These are phyloP conservation scores for Fraxinus americana DNA, from an alignment of 257 asterid genomes.

Conservation along the genomic window DNA sequence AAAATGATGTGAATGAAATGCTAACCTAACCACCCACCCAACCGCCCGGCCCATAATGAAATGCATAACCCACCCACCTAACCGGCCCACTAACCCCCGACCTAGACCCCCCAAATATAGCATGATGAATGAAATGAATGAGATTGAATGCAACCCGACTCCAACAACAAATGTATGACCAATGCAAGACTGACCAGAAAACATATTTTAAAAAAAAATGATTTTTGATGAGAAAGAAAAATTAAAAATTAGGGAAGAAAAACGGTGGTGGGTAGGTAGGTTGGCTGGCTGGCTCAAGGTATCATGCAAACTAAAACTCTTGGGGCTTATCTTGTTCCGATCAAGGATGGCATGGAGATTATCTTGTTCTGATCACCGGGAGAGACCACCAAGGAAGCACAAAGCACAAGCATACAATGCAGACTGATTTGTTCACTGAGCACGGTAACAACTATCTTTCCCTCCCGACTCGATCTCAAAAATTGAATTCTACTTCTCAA, in stretches of 20 bases:
- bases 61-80: too few species aligned
- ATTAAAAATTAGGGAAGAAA: conserved; percentile 22
- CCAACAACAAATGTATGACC: conserved; percentile 35
- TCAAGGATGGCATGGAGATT: conserved; percentile 20
- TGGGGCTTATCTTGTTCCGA: conserved; percentile 14
- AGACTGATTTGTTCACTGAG: conserved; percentile 29
- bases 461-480: conserved; percentile 24
- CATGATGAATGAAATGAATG: conserved; percentile 45
- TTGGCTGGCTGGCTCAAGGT: conserved; percentile 27
- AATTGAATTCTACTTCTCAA: conserved; percentile 22
- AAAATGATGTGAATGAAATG: conserved; percentile 41
- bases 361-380: conserved; percentile 21
- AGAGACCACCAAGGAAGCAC: conserved; percentile 31
- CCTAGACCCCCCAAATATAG: conserved; percentile 30
- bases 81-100: not conserved
- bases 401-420: conserved; percentile 24
- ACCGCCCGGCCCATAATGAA: too few species aligned
- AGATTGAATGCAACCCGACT: conserved; percentile 49
- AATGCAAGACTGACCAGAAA: conserved; percentile 48
- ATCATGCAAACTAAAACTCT: conserved; percentile 29
- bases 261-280: conserved; percentile 26
- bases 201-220: conserved; percentile 7
- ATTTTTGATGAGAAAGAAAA: conserved; percentile 30
- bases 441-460: conserved; percentile 24
- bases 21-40: conserved; percentile 27